These are phyloP conservation scores for Helianthus tuberosus DNA, from an alignment of 129 eudicot genomes.

Conservation along the genomic window DNA sequence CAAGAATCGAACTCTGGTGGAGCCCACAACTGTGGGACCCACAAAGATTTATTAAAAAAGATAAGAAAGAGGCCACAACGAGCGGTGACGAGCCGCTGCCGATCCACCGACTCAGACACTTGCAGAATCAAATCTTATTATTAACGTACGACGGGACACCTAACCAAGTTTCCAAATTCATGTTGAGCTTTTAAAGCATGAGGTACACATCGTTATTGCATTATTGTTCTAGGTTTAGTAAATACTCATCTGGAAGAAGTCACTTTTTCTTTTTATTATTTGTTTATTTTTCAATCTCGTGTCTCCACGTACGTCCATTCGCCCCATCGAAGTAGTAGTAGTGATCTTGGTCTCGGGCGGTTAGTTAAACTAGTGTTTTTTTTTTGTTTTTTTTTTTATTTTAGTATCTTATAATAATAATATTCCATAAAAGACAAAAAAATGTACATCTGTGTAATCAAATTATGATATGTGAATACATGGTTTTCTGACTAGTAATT, in stretches of 20 bases:
- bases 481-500: too few relatives aligned
- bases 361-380: background rate
- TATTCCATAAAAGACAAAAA: background rate
- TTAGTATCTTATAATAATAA: background rate
- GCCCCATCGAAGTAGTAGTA: slow-evolving; percentile 17
- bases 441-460: background rate
- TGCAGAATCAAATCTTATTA: slow-evolving; percentile 33
- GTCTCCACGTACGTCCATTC: slow-evolving; percentile 44
- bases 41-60: slow-evolving; percentile 24
- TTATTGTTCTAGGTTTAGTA: background rate
- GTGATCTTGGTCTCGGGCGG: slow-evolving; percentile 1
- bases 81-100: slow-evolving; percentile 53
- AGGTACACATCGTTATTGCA: background rate
- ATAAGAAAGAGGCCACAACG: slow-evolving; percentile 35
- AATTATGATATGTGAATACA: background rate
- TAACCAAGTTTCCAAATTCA: too few relatives aligned
- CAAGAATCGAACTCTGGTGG: background rate
- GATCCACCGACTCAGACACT: slow-evolving; percentile 40
- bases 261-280: background rate
- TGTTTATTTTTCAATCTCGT: slow-evolving; percentile 13
- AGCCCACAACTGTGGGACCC: slow-evolving; percentile 17
- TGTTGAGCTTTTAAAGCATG: background rate
- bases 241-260: slow-evolving; percentile 7
- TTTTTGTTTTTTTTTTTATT: background rate
- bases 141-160: slow-evolving; percentile 6